Evolutionary conservation across 345 rosid species (phyloP), one percentile per base, ranked within the genome.

Genomic region (Salix exigua): DNA sequence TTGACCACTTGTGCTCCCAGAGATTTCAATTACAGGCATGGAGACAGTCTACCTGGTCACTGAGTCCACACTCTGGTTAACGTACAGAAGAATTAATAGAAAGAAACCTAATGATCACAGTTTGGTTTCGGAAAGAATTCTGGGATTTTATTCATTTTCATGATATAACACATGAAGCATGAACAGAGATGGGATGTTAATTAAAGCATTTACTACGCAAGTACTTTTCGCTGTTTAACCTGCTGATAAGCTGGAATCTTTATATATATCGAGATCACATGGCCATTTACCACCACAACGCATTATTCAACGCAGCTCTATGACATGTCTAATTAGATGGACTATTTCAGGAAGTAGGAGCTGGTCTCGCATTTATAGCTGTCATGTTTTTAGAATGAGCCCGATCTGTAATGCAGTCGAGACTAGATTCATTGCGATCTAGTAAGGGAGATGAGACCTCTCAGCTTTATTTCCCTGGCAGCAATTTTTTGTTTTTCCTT

Each of bases 161-260:
- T 53, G 0, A 7, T 7, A 14, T 13, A 44, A 13, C 3, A 13
- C 5, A 44, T 4, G 68, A 53, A 53, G 69, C 46, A 19, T 9
- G 69, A 68, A 25, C 72, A 64, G 86, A 72, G 86, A 80, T 80
- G 75, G 80, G 84, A 75, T 78, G 78, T 42, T 3, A 55, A 23
- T 23, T 10, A 70, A 68, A 33, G 18, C 66, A 68, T 42, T 75
- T 63, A 38, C 60, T 72, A 64, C 35, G 73, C 42, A 77, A n/a
- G n/a, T n/a, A 73, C 75, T 72, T 80, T 48, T 72, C 25, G 44
- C 58, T 46, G 26, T 23, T 31, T 58, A 68, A 46, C 50, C 64
- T 71, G 66, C 72, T 42, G 50, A 14, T 75, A 83, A 80, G 80
- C 75, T 71, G 80, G 86, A 78, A 83, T 83, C 82, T 78, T 73